Base-by-base conservation (phyloP, 2,329 filamentous ascomycete genomes). In the Onygenales sp. region DNA sequence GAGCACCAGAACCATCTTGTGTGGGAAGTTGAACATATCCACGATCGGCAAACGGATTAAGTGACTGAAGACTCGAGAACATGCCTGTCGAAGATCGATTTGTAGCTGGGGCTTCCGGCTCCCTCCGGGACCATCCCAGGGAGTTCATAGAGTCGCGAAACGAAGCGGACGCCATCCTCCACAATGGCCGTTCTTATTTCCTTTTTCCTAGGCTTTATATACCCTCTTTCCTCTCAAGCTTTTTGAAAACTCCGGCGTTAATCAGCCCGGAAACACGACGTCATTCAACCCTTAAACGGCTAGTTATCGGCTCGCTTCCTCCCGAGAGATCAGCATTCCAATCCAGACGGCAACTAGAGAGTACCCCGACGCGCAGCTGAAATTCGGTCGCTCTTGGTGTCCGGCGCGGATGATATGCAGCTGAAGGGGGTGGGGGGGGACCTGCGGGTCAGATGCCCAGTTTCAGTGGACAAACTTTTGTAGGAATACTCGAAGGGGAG, bases 111-210 rank as follows among this genome's bases (percentile, higher is more conserved):
- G 86, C 75, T 65, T 94, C 87, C 59, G 82, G 34, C 39, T 90
- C 86, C 65, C 92, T 83, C 62, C 92, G 86, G 65, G 88, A 88
- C 93, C 93, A 97, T 57, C 93, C 93, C 64, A 97, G 74, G 55
- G 89, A 93, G 77, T 88, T 94, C 78, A 97, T 90, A 21, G 88
- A 94, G 72, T 96, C 89, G 68, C 91, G 84, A 71, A 98, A 97
- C 46, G 88, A 88, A 61, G 84, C 78, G 60, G 90, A 92, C 57
- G 91, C 87, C 91, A 95, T 95, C 46, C 40, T 52, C 11, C 27
- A n/a, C 39, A 32, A 34, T 33, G 39, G 6, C 37, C 32, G 48
- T 17, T 14, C 5, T 37, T 27, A 5, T 31, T 27, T 39, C 11
- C 9, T 31, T 42, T 42, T 42, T 21, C 37, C 33, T 51, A 13